Conservation (phyloP, 1,284 basidiomycete genomes). For the Pulchroboletus neoregius region DNA sequence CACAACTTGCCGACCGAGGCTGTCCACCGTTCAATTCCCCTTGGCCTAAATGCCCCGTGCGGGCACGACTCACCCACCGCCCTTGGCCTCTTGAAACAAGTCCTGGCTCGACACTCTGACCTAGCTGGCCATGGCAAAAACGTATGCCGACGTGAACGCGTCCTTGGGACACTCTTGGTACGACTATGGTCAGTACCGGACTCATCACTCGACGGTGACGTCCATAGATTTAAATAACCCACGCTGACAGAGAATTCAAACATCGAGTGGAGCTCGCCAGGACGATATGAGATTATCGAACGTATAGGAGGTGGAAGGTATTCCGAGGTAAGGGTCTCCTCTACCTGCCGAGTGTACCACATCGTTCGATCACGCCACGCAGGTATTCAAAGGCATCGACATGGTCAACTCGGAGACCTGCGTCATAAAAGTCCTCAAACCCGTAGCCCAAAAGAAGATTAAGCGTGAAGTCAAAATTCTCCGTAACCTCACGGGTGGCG, state of each 20-base stretch:
- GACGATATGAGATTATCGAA: constrained; percentile 77
- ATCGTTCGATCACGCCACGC: constrained; percentile 1
- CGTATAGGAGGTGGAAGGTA: constrained; percentile 81
- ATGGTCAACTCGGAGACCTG: constrained; percentile 75
- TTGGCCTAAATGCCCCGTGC: constrained; percentile 29
- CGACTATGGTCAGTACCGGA: constrained; percentile 43
- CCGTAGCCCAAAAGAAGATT: constrained; percentile 90
- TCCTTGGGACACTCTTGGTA: constrained; percentile 46
- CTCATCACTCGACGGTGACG: not conserved
- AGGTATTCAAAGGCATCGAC: constrained; percentile 87
- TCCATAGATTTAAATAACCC: constrained; percentile 2
- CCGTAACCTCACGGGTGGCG: constrained; percentile 81
- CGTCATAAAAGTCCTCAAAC: constrained; percentile 89
- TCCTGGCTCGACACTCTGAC: constrained; percentile 14
- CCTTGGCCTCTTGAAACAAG: constrained; percentile 18
- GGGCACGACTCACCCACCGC: constrained; percentile 13
- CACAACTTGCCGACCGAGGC: constrained; percentile 21
- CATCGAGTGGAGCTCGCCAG: constrained; percentile 73
- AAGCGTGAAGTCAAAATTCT: constrained; percentile 92
- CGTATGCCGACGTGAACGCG: constrained; percentile 47
- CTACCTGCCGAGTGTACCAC: not conserved
- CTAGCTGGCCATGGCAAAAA: constrained; percentile 42
- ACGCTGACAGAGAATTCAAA: constrained; percentile 56
- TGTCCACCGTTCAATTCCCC: constrained; percentile 19
- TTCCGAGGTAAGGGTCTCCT: constrained; percentile 51